Evolutionary conservation across 148 eudicot species (phyloP).

Genomic region (Vaccinium darrowii): DNA sequence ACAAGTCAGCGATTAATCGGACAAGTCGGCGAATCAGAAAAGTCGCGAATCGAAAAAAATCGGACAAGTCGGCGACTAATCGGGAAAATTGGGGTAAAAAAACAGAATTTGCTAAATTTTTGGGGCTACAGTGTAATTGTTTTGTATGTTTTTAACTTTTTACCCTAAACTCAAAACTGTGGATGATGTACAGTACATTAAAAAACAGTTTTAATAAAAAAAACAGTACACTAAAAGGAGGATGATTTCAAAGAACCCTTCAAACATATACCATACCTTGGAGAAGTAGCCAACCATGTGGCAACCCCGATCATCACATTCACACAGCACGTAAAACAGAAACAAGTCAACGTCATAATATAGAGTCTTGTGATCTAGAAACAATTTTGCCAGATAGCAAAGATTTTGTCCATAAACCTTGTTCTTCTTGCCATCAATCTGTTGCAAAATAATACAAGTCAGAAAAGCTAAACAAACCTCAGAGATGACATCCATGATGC

Average conservation of each 20-base stretch:
- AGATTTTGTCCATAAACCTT: constrained; percentile 98
- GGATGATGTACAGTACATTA: too few relatives aligned
- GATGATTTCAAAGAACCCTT: not conserved
- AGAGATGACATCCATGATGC: not conserved
- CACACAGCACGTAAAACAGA: constrained; percentile 87
- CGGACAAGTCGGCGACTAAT: too few relatives aligned
- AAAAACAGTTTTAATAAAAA: too few relatives aligned
- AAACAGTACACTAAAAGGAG: not conserved
- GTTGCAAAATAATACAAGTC: constrained; percentile 27
- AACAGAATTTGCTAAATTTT: too few relatives aligned
- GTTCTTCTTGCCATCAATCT: constrained; percentile 99
- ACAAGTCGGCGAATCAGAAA: too few relatives aligned
- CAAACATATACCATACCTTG: constrained; percentile 49
- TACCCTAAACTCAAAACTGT: too few relatives aligned
- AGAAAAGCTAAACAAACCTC: not conserved
- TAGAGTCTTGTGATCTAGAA: constrained; percentile 97
- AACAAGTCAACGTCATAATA: constrained; percentile 95
- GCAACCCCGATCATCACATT: constrained; percentile 99
- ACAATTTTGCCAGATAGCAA: constrained; percentile 89
- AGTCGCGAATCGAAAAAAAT: too few relatives aligned
- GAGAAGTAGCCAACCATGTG: constrained; percentile 99
- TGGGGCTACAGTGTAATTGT: too few relatives aligned
- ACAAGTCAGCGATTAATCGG: too few relatives aligned
- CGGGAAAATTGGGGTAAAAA: too few relatives aligned
- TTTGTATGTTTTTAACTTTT: too few relatives aligned